These are phyloP conservation scores for Funneliformis mosseae DNA, from an alignment of 192 early-diverging fungal genomes.

Conservation along the genomic window DNA sequence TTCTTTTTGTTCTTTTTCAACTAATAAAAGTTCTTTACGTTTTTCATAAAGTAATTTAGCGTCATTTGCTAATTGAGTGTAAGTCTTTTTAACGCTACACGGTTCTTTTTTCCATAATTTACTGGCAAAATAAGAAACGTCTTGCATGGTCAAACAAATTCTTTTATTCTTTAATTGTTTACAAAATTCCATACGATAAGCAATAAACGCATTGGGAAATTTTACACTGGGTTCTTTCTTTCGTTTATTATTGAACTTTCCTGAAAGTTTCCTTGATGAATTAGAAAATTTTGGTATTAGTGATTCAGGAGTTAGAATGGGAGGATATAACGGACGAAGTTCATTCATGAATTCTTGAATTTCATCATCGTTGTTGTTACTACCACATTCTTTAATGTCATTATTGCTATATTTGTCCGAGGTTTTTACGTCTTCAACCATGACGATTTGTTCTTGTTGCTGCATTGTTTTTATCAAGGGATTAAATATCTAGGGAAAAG, in stretches of 20 bases:
- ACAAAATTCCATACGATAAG: conserved; percentile 9
- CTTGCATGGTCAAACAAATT: not conserved
- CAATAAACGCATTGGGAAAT: conserved; percentile 5
- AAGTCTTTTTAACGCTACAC: not conserved
- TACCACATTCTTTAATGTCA: not conserved
- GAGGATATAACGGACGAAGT: not conserved
- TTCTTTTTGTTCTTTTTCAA: not conserved
- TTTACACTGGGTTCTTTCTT: not conserved
- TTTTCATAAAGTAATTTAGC: conserved; percentile 15
- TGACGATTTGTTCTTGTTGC: not conserved
- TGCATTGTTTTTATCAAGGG: no score
- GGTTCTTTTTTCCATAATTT: not conserved
- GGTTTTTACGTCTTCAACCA: no score
- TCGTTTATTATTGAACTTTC: not conserved
- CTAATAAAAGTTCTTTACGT: not conserved
- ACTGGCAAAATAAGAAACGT: not conserved
- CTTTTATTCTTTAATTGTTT: not conserved
- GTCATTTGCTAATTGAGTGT: not conserved
- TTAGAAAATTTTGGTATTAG: not conserved
- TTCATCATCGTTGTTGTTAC: not conserved
- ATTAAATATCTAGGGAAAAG: no score
- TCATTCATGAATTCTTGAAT: not conserved
- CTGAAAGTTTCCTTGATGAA: not conserved
- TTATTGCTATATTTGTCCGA: not conserved
- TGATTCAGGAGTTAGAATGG: not conserved